A percentile compares a stretch with the other conserved stretches of the same genome.
These are phyloP conservation scores for Arabidopsis suecica DNA, from an alignment of 345 rosid genomes.

Conservation along the genomic window DNA sequence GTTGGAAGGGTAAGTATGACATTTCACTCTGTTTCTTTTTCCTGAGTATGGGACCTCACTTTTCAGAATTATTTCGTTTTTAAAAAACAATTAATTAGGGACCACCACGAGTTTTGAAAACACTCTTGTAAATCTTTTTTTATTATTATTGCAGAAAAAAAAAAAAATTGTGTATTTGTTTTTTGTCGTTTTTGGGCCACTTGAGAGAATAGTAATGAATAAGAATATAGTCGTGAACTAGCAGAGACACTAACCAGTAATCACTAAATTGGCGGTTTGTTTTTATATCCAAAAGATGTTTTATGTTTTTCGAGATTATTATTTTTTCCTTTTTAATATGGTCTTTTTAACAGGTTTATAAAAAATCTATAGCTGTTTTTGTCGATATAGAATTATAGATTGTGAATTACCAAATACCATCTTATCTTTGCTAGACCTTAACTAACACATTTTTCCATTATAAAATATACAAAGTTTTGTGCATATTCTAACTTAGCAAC, in stretches of 20 bases:
- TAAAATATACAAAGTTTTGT: no score
- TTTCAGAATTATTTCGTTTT: slow-evolving; percentile 30
- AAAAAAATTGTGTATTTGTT: neutral
- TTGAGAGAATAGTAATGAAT: slow-evolving; percentile 13
- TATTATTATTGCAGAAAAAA: neutral
- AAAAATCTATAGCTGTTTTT: no score
- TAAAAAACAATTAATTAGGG: neutral
- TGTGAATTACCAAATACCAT: no score
- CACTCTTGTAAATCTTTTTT: neutral
- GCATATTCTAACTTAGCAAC: no score
- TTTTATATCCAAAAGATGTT: slow-evolving; percentile 29
- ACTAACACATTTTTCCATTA: no score
- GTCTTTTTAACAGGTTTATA: no score
- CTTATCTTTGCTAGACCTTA: no score
- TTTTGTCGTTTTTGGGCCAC: slow-evolving; percentile 26
- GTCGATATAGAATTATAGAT: no score
- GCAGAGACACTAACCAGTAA: neutral
- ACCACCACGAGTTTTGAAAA: slow-evolving; percentile 29
- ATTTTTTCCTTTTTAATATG: neutral
- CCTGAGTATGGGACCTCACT: slow-evolving; percentile 34
- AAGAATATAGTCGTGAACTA: slow-evolving; percentile 9
- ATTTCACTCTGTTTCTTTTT: slow-evolving; percentile 4
- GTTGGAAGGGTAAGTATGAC: slow-evolving; percentile 14
- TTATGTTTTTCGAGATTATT: slow-evolving; percentile 34
- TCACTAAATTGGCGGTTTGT: slow-evolving; percentile 35